phyloP scores from a whole-genome alignment of 2,329 filamentous ascomycete species.

The Colletotrichum simmondsii region DNA sequence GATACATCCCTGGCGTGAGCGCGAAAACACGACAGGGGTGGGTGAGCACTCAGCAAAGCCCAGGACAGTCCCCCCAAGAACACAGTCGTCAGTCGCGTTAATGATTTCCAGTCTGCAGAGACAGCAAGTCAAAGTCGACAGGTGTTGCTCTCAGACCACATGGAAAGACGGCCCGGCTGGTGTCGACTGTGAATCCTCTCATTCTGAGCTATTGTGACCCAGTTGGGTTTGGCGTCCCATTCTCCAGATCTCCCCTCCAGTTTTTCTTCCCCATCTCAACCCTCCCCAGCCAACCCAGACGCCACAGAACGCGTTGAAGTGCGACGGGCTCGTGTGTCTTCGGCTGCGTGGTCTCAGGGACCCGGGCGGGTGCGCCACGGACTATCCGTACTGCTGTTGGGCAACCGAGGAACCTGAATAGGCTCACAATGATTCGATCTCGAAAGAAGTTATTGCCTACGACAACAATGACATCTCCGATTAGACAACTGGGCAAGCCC shows the following conservation, averaged over 20 bases:
- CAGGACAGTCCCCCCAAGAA: background rate
- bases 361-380: background rate
- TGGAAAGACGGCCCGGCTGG: constrained; percentile 32
- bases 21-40: background rate
- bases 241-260: constrained; percentile 29
- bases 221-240: constrained; percentile 5
- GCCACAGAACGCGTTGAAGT: constrained; percentile 7
- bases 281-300: constrained; percentile 5
- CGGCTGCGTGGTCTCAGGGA: background rate
- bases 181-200: constrained; percentile 6
- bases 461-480: background rate
- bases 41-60: background rate
- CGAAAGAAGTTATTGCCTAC: constrained; percentile 11
- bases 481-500: background rate
- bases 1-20: background rate
- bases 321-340: constrained; percentile 21
- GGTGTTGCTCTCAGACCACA: constrained; percentile 24
- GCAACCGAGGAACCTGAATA: background rate
- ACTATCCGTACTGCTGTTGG: background rate
- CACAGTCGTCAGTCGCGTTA: background rate
- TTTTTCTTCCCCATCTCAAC: constrained; percentile 2
- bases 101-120: background rate
- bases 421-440: background rate
- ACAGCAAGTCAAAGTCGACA: background rate
- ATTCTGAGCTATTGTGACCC: constrained; percentile 2